Evolutionary conservation across 305 asterid species (phyloP), one percentile per base, ranked within the genome.

Genomic region (Fraxinus dipetala): DNA sequence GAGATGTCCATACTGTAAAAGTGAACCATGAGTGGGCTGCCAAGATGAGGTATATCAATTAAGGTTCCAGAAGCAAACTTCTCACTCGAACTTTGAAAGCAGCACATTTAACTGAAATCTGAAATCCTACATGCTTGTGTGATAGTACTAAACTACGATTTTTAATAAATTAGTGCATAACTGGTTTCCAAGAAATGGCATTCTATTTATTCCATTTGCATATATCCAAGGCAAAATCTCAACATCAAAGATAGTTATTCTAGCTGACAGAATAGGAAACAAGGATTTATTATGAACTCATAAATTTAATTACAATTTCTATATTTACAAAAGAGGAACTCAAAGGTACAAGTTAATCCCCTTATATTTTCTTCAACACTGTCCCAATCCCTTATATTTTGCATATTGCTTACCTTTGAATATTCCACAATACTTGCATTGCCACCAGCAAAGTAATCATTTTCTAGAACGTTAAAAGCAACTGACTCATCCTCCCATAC

Each of bases 401-500:
- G 13, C 51, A 81, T 35, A 30, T 73, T 9, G 26, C 86, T 80
- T 84, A 92, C 99, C 89, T 85, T 91, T 18, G 94, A 88, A 84
- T 85, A 86, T 67, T 93, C 90, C 78, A 87, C 14, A 84, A 94
- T 81, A 34, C 87, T 93, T 76, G 97, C 93, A 79, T 89, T 92
- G 32, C 89, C 94, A 83, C 91, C 91, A 4, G 90, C 85, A 84
- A 89, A 89, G 81, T 85, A 92, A 85, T 94, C 99, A 18, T 95
- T 95, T 18, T 86, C 88, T 36, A 93, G 69, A 78, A 87, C 90
- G 81, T 93, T 83, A 76, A 95, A 91, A 78, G 91, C 93, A 65
- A 86, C 78, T 22, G 98, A 93, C 85, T 95, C 98, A 74, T 93
- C 96, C 92, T 94, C 98, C 99, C 98, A 95, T 32, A 94, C 92